These are phyloP conservation scores for Aristolochia fimbriata DNA, from an alignment of 164 flowering plant genomes.

Conservation along the genomic window DNA sequence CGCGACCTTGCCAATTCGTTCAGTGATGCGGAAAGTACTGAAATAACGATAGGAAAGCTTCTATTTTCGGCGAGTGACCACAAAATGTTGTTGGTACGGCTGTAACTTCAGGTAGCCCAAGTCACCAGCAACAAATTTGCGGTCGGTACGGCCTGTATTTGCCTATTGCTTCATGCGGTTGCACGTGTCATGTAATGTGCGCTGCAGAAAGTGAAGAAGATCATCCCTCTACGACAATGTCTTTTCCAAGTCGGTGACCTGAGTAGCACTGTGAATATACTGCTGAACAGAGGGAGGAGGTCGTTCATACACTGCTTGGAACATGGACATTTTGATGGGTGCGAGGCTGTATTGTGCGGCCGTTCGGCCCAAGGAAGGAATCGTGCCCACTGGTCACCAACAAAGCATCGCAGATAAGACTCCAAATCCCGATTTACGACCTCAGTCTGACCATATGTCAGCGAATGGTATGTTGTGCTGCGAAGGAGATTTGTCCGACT, in stretches of 20 bases:
- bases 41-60: too few relatives aligned
- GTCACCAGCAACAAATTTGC: not conserved
- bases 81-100: too few relatives aligned
- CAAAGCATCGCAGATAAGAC: not conserved
- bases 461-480: not conserved
- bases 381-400: not conserved
- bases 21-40: not conserved
- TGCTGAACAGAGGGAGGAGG: not conserved
- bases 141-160: not conserved
- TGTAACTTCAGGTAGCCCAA: too few relatives aligned
- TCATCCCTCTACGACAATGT: not conserved
- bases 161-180: not conserved
- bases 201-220: not conserved
- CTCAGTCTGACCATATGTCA: not conserved
- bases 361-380: not conserved
- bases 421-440: not conserved
- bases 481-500: not conserved
- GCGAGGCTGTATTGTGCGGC: not conserved
- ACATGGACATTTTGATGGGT: not conserved
- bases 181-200: not conserved
- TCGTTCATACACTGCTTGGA: not conserved
- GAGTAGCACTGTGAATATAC: not conserved
- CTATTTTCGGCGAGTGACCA: too few relatives aligned
- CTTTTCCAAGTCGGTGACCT: not conserved
- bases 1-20: too few relatives aligned